These are phyloP conservation scores for Phytophthora citrophthora DNA, from an alignment of 352 stramenopile species.

Conservation along the genomic window DNA sequence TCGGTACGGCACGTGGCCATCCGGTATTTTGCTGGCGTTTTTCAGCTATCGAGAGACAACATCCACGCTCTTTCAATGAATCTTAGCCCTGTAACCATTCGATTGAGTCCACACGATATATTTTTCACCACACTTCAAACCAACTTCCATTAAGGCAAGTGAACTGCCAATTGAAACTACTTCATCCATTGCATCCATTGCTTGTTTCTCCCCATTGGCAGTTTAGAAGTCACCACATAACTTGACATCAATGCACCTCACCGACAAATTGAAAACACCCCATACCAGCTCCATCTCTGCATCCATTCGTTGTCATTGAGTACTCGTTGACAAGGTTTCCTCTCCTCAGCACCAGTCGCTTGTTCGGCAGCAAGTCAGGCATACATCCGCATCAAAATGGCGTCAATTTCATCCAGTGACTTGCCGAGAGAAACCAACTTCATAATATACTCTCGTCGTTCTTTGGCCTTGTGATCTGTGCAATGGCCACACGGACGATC, in stretches of 20 bases:
- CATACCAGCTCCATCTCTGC: neutral
- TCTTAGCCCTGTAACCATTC: neutral
- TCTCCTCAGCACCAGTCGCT: neutral
- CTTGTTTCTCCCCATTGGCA: neutral
- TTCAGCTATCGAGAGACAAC: neutral
- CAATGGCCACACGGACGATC: constrained; percentile 12
- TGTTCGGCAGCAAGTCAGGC: constrained; percentile 9
- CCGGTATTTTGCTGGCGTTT: too few relatives aligned
- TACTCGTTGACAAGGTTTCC: neutral
- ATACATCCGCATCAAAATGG: constrained; percentile 32
- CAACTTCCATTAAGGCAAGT: too few relatives aligned
- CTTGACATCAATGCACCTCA: too few relatives aligned
- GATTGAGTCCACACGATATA: too few relatives aligned
- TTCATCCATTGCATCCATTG: neutral
- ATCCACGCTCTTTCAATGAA: too few relatives aligned
- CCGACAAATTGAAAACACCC: too few relatives aligned
- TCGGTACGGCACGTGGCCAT: too few relatives aligned
- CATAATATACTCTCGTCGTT: constrained; percentile 30
- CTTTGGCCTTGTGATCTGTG: constrained; percentile 13
- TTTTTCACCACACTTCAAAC: neutral
- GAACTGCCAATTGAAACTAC: neutral
- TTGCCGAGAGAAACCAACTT: constrained; percentile 29
- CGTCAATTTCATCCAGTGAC: constrained; percentile 31
- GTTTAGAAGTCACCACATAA: too few relatives aligned
- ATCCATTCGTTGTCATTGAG: constrained; percentile 17